Base-by-base conservation (phyloP, 2,329 filamentous ascomycete species). In the Macrophomina phaseolina region DNA sequence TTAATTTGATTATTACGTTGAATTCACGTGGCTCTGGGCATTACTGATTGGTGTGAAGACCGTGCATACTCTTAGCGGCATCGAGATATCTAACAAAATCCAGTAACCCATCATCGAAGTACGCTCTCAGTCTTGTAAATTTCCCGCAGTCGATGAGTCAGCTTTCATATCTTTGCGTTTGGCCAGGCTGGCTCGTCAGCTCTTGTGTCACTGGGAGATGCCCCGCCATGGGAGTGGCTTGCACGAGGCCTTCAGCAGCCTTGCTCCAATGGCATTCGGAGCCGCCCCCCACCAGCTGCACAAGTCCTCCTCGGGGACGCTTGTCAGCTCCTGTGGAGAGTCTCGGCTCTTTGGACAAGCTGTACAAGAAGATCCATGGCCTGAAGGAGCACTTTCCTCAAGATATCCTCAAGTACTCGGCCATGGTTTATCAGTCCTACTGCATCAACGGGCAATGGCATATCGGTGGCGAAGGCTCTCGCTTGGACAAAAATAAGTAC, bases 331-430 rank as follows among this genome's bases (percentile, higher is more conserved):
- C 11, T 38, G 18, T 18, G 5, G 67, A 75, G 52, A 52, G 67
- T 12, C 70, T 67, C 28, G 75, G 75, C 16, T 73, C 70, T 7
- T 55, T 74, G 18, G 73, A 75, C 4, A 74, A 77, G 2, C 66
- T 77, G 40, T 45, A 45, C 42, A 45, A 45, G 42, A 3, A 16
- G 5, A 45, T 45, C 2, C 42, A 45, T 16, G 42, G 5, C 11
- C 42, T 14, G 5, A 14, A 16, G 12, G 2, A 45, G 42, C 9
- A 45, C 2, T 14, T 14, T 16, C 42, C 42, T 16, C 1, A 18
- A 5, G 42, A 45, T 9, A 45, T 16, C 8, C 2, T n/a, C 11
- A n/a, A n/a, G 11, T 45, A 45, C 7, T 9, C 3, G 16, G 5
- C 11, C 16, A 14, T 45, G 42, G 4, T 45, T 16, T 45, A 45